A percentile compares a stretch with the other conserved stretches of the same genome.
These are phyloP conservation scores for Clarireedia hainanense DNA, from an alignment of 2,329 filamentous ascomycete genomes.

Conservation along the genomic window DNA sequence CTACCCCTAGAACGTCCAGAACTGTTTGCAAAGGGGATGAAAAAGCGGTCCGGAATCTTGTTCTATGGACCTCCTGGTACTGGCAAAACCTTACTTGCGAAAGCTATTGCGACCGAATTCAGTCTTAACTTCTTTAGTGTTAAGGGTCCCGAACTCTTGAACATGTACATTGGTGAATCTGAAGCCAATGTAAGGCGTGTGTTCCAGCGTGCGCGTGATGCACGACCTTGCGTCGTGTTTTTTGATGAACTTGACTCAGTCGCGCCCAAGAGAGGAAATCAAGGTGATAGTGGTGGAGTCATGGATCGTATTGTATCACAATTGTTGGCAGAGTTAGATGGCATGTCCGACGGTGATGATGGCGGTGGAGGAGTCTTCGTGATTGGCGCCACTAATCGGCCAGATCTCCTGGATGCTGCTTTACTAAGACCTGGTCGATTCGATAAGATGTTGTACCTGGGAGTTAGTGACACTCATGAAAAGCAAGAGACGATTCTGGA, in stretches of 20 bases:
- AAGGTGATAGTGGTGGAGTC: conserved; percentile 92
- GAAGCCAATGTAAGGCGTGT: conserved; percentile 87
- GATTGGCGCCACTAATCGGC: conserved; percentile 91
- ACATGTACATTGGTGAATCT: conserved; percentile 95
- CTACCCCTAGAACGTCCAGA: conserved; percentile 85
- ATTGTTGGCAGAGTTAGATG: conserved; percentile 87
- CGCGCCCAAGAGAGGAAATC: conserved; percentile 91
- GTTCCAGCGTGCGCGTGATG: conserved; percentile 80
- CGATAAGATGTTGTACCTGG: conserved; percentile 97
- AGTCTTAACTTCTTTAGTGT: conserved; percentile 92
- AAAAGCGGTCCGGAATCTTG: conserved; percentile 88
- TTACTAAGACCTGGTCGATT: conserved; percentile 84
- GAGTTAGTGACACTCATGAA: conserved; percentile 91
- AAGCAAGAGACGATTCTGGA: conserved; percentile 94
- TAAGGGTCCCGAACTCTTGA: conserved; percentile 83
- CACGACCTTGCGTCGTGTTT: conserved; percentile 82
- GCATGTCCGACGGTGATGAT: conserved; percentile 91
- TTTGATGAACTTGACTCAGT: conserved; percentile 92
- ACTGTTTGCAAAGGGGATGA: conserved; percentile 94
- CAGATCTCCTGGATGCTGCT: conserved; percentile 86
- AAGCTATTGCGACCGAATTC: conserved; percentile 89
- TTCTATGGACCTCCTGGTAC: conserved; percentile 91
- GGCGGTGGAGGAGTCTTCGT: conserved; percentile 82
- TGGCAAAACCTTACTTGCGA: conserved; percentile 85
- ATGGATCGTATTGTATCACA: conserved; percentile 98